Evolutionary conservation across 257 asterid species (phyloP).

Genomic region (Jacaranda mimosifolia): DNA sequence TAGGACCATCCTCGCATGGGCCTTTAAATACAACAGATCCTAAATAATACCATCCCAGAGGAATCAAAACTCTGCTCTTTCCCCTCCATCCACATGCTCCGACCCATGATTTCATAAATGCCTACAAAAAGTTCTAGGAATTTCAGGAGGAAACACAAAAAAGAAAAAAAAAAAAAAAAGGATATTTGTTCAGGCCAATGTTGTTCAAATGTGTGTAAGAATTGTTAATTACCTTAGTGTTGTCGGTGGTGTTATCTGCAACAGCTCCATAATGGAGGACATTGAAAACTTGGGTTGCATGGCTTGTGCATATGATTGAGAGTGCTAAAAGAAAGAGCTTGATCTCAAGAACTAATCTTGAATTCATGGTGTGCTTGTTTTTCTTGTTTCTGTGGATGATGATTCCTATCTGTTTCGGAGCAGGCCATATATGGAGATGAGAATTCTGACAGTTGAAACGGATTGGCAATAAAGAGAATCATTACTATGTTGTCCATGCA

Average conservation of each 20-base stretch:
- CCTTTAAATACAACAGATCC: slow-evolving; percentile 49
- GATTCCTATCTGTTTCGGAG: background rate
- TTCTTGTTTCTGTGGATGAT: background rate
- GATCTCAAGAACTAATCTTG: slow-evolving; percentile 24
- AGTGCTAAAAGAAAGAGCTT: background rate
- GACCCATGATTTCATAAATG: slow-evolving; percentile 55
- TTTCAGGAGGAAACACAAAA: background rate
- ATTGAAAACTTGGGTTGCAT: slow-evolving; percentile 31
- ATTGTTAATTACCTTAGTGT: slow-evolving; percentile 27
- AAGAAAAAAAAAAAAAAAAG: too few relatives aligned
- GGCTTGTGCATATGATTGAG: background rate
- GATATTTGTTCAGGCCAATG: too few relatives aligned
- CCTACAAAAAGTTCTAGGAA: slow-evolving; percentile 34
- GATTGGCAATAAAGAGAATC: background rate
- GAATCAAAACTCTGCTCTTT: slow-evolving; percentile 44
- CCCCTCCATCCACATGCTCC: slow-evolving; percentile 52
- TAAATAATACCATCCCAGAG: slow-evolving; percentile 53
- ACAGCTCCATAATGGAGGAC: slow-evolving; percentile 28
- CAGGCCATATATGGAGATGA: background rate
- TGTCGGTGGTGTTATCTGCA: slow-evolving; percentile 36
- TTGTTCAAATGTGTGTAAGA: background rate
- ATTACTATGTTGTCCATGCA: background rate
- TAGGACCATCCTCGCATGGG: slow-evolving; percentile 45
- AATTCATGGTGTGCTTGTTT: slow-evolving; percentile 13
- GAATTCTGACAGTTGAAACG: slow-evolving; percentile 27